phyloP scores from a whole-genome alignment of 768 basidiomycete genomes.

The Boletus vinaceobasis region DNA sequence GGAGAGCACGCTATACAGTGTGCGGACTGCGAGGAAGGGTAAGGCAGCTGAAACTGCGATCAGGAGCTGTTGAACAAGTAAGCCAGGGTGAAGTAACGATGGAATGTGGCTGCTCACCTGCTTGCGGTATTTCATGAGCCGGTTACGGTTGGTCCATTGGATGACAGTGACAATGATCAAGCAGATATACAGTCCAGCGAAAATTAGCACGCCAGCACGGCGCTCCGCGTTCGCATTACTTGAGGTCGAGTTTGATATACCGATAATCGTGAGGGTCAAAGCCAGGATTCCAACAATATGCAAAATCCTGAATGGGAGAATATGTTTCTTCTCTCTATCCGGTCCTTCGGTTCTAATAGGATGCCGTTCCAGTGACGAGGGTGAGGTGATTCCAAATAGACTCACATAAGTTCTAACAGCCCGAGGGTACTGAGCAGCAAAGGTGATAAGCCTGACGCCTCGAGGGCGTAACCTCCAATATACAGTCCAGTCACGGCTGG shows the following conservation, averaged over 20 bases:
- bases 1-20: constrained; percentile 51
- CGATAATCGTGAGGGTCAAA: constrained; percentile 33
- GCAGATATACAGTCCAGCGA: constrained; percentile 39
- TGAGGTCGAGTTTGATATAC: constrained; percentile 22
- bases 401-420: constrained; percentile 36
- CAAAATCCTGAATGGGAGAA: constrained; percentile 24
- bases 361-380: constrained; percentile 1
- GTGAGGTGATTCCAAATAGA: not conserved
- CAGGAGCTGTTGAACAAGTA: constrained; percentile 46
- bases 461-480: constrained; percentile 48
- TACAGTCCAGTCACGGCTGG: constrained; percentile 43
- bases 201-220: constrained; percentile 35
- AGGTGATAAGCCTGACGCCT: constrained; percentile 39
- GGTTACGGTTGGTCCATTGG: constrained; percentile 50
- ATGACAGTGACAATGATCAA: constrained; percentile 44
- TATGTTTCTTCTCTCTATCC: constrained; percentile 12
- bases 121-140: constrained; percentile 24
- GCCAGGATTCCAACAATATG: constrained; percentile 27
- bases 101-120: constrained; percentile 30
- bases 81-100: constrained; percentile 4
- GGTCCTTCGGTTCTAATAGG: constrained; percentile 30
- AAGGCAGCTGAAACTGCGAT: constrained; percentile 50
- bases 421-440: constrained; percentile 37
- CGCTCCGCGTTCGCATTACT: constrained; percentile 24
- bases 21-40: constrained; percentile 53